Evolutionary conservation across 2,329 filamentous ascomycete species (phyloP), one percentile per base, ranked within the genome.

Genomic region (Furcasterigmium sp.): DNA sequence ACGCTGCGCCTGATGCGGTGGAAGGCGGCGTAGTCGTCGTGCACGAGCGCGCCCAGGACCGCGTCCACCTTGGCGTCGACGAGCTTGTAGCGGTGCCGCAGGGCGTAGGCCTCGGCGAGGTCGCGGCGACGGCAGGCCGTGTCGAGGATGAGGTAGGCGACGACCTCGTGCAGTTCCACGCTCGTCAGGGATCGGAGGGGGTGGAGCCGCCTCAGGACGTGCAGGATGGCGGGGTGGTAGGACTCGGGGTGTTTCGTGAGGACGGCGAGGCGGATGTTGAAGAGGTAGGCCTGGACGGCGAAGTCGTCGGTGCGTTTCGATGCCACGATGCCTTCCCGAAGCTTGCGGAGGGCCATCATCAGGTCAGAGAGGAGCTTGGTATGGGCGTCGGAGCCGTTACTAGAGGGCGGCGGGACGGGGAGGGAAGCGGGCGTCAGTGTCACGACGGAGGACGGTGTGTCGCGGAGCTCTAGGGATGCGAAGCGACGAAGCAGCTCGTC

Each of bases 241-340:
- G 90, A 90, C 53, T 95, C 88, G 53, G 85, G 86, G 53, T 94
- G 84, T 50, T 83, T 81, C 45, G 85, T 81, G 26, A 95, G 77
- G 49, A 98, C 84, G 19, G 87, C 83, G 20, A 91, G 75, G 43
- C 91, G 85, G 54, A 95, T 87, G 55, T 87, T 89, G 71, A 97
- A 97, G 49, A 95, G 81, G 65, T 97, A 95, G 14, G 84, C 87
- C 53, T 90, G 83, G n/a, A 86, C 81, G 2, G 91, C 84, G 63
- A 98, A 98, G 41, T 79, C 72, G 58, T 95, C 87, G 28, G 75
- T 70, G 17, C 91, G 81, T 42, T 82, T 80, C 8, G 86, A 83
- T 11, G 87, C 87, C 3, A 95, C 80, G 38, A 97, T 84, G 19
- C 85, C 91, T 69, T 98, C 93, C 44, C 93, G 82, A 25, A 98